phyloP scores from a whole-genome alignment of 1,139 yeast genomes.

The Hanseniaspora uvarum region DNA sequence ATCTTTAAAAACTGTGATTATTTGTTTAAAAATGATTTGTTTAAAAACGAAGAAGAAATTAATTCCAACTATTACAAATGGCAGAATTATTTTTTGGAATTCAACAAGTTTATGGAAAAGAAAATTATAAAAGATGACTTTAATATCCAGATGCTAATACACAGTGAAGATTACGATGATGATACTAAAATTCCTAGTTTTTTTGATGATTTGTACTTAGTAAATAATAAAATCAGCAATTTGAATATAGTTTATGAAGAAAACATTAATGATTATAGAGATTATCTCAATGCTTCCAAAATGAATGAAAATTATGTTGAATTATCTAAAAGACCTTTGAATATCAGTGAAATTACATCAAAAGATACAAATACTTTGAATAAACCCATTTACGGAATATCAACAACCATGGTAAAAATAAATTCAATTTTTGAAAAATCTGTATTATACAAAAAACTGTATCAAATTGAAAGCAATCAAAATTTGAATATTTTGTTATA shows the following conservation, averaged over 20 bases:
- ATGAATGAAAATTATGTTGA: neutral
- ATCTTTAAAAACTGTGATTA: neutral
- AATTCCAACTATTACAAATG: neutral
- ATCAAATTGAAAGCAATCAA: neutral
- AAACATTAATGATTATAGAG: slow-evolving; percentile 3
- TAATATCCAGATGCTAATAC: neutral
- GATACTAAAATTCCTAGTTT: neutral
- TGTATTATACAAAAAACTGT: neutral
- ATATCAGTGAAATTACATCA: neutral
- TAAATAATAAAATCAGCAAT: neutral
- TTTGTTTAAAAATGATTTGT: neutral
- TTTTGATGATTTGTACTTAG: slow-evolving; percentile 2
- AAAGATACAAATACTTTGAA: neutral
- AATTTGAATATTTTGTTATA: slow-evolving; percentile 6
- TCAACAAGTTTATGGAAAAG: neutral
- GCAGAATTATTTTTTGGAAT: neutral
- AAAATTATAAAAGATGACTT: neutral
- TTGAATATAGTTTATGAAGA: neutral
- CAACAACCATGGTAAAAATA: neutral
- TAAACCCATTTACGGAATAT: slow-evolving; percentile 10
- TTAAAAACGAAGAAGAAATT: neutral
- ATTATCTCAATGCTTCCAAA: neutral
- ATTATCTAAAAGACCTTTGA: neutral
- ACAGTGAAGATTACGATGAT: slow-evolving; percentile 1
- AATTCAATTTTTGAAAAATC: neutral